Evolutionary conservation across 495 filamentous ascomycete genomes (phyloP).

Genomic region (Acidiella bohemica): DNA sequence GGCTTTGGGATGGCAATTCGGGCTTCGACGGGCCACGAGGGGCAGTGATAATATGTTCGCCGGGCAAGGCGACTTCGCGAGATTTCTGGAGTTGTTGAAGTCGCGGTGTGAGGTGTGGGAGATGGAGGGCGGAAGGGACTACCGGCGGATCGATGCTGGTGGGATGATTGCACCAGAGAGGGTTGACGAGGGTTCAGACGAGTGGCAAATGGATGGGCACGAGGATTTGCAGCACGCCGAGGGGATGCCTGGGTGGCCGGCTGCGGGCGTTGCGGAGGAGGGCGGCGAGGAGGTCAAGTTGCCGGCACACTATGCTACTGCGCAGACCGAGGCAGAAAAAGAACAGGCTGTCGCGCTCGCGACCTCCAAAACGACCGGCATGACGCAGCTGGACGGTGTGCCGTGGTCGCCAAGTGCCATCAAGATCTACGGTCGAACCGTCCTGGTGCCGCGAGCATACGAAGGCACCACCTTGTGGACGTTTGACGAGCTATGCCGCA

Average conservation of each 20-base stretch:
- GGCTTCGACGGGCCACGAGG: slow-evolving; percentile 24
- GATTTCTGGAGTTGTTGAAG: slow-evolving; percentile 53
- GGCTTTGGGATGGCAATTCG: slow-evolving; percentile 34
- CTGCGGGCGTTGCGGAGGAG: not conserved
- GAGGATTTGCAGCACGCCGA: slow-evolving; percentile 13
- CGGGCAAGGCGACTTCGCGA: slow-evolving; percentile 47
- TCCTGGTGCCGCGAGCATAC: slow-evolving; percentile 39
- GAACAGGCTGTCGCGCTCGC: slow-evolving; percentile 1
- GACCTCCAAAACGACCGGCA: slow-evolving; percentile 1
- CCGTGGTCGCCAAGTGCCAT: slow-evolving; percentile 38
- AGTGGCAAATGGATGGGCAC: slow-evolving; percentile 14
- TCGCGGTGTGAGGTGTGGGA: slow-evolving; percentile 59
- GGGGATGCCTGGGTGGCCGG: slow-evolving; percentile 20
- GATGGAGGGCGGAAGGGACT: slow-evolving; percentile 54
- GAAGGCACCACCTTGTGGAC: slow-evolving; percentile 40
- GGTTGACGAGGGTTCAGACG: not conserved
- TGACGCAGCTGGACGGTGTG: slow-evolving; percentile 4
- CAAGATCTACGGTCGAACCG: slow-evolving; percentile 44
- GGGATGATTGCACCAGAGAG: not conserved
- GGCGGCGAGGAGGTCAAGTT: not conserved
- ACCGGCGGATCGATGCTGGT: slow-evolving; percentile 37
- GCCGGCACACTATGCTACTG: slow-evolving; percentile 2
- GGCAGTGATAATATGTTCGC: slow-evolving; percentile 32
- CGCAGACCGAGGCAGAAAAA: not conserved
- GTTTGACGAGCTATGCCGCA: slow-evolving; percentile 45